Evolutionary conservation across 441 rosid species (phyloP).

Genomic region (Gossypium gossypioides): DNA sequence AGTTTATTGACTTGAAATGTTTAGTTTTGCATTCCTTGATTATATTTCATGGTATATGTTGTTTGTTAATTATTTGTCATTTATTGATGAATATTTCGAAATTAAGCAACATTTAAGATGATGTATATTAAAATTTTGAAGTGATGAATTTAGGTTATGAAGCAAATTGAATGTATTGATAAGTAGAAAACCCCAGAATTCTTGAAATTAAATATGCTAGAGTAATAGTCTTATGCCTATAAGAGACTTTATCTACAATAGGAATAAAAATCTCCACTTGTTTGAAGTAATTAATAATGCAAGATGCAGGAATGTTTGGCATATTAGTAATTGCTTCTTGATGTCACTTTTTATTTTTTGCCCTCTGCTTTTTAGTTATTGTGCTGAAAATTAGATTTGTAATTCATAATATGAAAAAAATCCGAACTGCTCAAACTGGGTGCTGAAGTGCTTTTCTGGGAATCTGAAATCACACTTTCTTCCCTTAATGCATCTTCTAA

Average conservation of each 20-base stretch:
- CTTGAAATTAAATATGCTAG: not conserved
- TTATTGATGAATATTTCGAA: not conserved
- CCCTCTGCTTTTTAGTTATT: not conserved
- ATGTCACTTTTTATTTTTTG: not conserved
- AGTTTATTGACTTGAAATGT: not conserved
- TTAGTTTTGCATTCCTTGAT: not conserved
- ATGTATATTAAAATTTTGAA: not conserved
- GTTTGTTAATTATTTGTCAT: not conserved
- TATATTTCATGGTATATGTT: not conserved
- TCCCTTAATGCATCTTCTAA: not conserved
- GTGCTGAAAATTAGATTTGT: not conserved
- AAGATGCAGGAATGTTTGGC: not conserved
- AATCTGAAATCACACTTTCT: not conserved
- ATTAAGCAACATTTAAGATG: not conserved
- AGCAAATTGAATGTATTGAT: not conserved
- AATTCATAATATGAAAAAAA: not conserved
- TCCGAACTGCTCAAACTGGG: not conserved
- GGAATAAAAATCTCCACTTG: not conserved
- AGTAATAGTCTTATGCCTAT: not conserved
- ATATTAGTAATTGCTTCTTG: not conserved
- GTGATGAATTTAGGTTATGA: not conserved
- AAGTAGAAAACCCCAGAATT: not conserved
- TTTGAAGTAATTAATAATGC: not conserved
- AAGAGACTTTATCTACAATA: not conserved
- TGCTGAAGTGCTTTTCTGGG: not conserved